A percentile compares a stretch with the other conserved stretches of the same genome.
Evolutionary conservation across 2,329 filamentous ascomycete species (phyloP).

Genomic region (Zalaria sp.): DNA sequence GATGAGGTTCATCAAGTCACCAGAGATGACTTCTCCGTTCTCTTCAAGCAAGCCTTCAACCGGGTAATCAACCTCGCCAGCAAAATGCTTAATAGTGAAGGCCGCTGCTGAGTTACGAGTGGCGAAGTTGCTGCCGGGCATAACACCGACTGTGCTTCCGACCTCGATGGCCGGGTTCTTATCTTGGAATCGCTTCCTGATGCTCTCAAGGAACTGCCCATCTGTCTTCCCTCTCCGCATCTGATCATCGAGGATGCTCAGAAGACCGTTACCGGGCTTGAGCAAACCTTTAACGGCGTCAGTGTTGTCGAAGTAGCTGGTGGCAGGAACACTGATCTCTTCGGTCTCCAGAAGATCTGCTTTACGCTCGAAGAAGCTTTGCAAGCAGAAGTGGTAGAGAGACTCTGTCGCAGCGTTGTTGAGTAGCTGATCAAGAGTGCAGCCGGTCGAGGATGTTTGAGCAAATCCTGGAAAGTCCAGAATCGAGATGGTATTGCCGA

Average conservation of each 20-base stretch:
- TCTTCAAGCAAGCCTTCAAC: constrained; percentile 80
- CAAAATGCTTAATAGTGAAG: constrained; percentile 91
- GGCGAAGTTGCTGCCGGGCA: constrained; percentile 80
- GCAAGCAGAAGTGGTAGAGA: constrained; percentile 82
- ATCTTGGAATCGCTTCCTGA: constrained; percentile 84
- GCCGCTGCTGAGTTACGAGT: constrained; percentile 66
- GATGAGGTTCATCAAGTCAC: constrained; percentile 89
- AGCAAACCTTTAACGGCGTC: constrained; percentile 85
- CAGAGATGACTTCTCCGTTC: constrained; percentile 91
- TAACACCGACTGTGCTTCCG: constrained; percentile 55
- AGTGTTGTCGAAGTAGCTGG: constrained; percentile 95
- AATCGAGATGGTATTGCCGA: constrained; percentile 87
- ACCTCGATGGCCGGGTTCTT: constrained; percentile 87
- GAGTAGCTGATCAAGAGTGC: constrained; percentile 77
- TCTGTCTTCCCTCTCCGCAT: constrained; percentile 81
- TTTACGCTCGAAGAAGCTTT: constrained; percentile 91
- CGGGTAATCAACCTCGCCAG: constrained; percentile 90
- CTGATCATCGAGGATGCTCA: constrained; percentile 93
- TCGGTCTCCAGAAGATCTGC: constrained; percentile 89
- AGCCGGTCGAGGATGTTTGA: constrained; percentile 69
- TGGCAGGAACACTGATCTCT: constrained; percentile 77
- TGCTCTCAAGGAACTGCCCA: constrained; percentile 75
- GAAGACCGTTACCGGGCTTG: constrained; percentile 80
- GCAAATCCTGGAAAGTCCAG: constrained; percentile 95
- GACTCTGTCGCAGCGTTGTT: constrained; percentile 90